These are phyloP conservation scores for Diplodia corticola DNA, from an alignment of 2,329 filamentous ascomycete genomes.

Conservation along the genomic window DNA sequence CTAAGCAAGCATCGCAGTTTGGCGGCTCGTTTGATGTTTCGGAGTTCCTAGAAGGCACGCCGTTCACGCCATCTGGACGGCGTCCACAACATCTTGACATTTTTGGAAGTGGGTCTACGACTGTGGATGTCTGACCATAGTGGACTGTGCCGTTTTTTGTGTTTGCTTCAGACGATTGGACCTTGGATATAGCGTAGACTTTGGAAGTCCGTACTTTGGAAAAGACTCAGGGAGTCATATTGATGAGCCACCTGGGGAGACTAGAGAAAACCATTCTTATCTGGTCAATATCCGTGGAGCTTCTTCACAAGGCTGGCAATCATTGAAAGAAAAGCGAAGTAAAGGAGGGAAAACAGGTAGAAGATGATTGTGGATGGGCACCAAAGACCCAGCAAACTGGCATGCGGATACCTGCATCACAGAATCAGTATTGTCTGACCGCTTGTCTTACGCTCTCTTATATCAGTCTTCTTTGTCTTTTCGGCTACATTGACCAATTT, in stretches of 20 bases:
- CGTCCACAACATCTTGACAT: not conserved
- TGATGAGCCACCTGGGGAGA: not conserved
- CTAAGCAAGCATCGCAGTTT: slow-evolving; percentile 25
- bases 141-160: not conserved
- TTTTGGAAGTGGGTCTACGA: not conserved
- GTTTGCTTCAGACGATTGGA: not conserved
- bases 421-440: not conserved
- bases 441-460: not conserved
- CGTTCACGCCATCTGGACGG: slow-evolving; percentile 29
- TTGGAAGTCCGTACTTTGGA: not conserved
- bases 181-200: not conserved
- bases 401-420: not conserved
- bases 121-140: not conserved
- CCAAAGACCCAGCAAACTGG: not conserved
- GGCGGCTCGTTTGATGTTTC: slow-evolving; percentile 42
- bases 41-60: slow-evolving; percentile 42
- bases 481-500: not conserved
- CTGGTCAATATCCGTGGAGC: not conserved
- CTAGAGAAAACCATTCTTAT: not conserved
- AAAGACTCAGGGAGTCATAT: not conserved
- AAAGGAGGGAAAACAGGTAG: not conserved
- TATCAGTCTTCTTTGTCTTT: not conserved
- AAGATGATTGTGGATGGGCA: not conserved
- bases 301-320: not conserved
- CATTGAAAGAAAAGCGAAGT: not conserved